Conservation (phyloP, 345 rosid species). For the Jatropha curcas region DNA sequence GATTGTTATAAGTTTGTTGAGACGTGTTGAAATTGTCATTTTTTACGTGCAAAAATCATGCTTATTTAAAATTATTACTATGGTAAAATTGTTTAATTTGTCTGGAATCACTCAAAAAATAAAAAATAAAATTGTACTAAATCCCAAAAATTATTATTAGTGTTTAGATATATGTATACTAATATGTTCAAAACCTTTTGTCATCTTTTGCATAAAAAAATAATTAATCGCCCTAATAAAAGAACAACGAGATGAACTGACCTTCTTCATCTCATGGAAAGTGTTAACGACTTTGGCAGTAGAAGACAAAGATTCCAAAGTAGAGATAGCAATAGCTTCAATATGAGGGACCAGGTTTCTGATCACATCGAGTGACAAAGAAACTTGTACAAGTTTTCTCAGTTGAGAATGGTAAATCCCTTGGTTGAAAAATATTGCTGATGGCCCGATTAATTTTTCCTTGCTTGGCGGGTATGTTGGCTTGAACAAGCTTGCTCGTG, state of each 20-base stretch:
- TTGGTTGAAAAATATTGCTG: conserved; percentile 79
- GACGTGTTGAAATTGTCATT: no score
- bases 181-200: no score
- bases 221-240: background rate
- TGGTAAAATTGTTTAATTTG: no score
- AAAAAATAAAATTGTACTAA: no score
- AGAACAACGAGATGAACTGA: background rate
- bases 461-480: conserved; percentile 91
- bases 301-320: conserved; percentile 53
- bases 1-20: no score
- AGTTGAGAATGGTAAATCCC: conserved; percentile 64
- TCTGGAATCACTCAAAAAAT: no score
- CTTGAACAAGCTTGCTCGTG: conserved; percentile 73
- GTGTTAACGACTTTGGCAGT: conserved; percentile 44
- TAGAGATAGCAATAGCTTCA: conserved; percentile 50
- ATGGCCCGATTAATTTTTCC: conserved; percentile 75
- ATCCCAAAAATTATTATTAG: no score
- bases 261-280: conserved; percentile 82
- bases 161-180: no score
- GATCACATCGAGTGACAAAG: conserved; percentile 56
- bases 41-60: no score
- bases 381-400: conserved; percentile 69
- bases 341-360: conserved; percentile 58
- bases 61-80: no score
- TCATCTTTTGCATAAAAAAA: no score